Base-by-base conservation (phyloP, 208 protist species). In the Acanthamoeba healyi region DNA sequence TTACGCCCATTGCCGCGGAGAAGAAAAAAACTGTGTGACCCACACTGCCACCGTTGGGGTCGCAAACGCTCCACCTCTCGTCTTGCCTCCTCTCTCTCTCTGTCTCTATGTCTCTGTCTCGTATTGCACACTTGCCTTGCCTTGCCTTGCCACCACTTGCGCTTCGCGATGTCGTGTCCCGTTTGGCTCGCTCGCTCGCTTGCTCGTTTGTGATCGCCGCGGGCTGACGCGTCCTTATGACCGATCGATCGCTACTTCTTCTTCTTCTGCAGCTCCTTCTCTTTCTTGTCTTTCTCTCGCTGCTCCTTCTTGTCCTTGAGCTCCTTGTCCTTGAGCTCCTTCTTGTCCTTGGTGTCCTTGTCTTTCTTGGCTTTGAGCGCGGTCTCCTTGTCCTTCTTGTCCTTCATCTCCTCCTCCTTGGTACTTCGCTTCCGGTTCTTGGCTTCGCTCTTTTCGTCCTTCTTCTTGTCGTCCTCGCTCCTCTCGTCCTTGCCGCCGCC, bases 261-360 rank as follows among this genome's bases (percentile, higher is more conserved):
- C 67, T 77, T 77, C 67, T 42, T 77, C 38, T 77, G 14, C n/a
- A 38, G 29, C 29, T 77, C 38, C 38, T 58, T 58, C 15, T n/a
- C 19, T 22, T 58, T 22, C 51, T 26, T 58, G 51, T 58, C 51
- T 22, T 22, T 14, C 51, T 58, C 19, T 26, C 19, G 19, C 42
- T n/a, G 15, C 24, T 86, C 34, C 42, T 88, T 63, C 79, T 88
- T 32, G 17, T 88, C 17, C 51, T 88, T 15, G 58, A 49, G 79
- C 1, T 88, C 51, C 46, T 88, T 88, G 51, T 86, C 34, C 42
- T 86, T 29, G 46, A 40, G 77, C 77, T 86, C 32, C 42, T 56
- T 6, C 46, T 88, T 88, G 32, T 88, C 79, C 51, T 88, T 63
- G 32, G 14, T 38, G 17, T 88, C 32, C 44, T 88, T 54, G 15